Evolutionary conservation across 2,329 filamentous ascomycete species (phyloP).

Genomic region (Lizonia empirigonia): DNA sequence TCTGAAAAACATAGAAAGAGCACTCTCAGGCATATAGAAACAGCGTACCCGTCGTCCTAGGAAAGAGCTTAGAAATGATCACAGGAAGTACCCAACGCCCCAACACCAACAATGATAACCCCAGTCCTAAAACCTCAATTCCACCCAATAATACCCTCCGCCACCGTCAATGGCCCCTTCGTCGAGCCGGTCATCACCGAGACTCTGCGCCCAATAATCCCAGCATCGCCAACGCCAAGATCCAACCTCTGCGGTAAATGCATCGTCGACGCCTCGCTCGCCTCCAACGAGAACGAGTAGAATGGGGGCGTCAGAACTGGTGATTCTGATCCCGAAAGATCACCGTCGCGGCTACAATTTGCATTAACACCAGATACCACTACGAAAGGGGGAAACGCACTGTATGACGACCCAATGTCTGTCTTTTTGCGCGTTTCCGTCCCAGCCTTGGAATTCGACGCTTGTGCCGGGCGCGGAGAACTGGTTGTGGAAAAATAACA

Average conservation of each 20-base stretch:
- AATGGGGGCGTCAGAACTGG: constrained; percentile 20
- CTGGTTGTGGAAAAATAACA: constrained; percentile 38
- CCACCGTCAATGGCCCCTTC: constrained; percentile 27
- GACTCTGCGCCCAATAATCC: constrained; percentile 43
- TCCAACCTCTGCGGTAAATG: constrained; percentile 32
- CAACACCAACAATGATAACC: neutral
- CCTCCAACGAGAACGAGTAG: constrained; percentile 34
- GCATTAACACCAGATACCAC: neutral
- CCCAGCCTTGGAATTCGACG: constrained; percentile 35
- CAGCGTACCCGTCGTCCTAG: neutral
- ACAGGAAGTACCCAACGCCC: neutral
- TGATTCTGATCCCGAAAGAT: constrained; percentile 24
- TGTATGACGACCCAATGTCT: constrained; percentile 41
- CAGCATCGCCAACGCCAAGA: constrained; percentile 39
- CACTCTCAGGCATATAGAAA: neutral
- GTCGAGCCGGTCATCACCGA: constrained; percentile 36
- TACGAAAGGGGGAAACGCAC: constrained; percentile 16
- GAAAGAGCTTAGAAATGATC: neutral
- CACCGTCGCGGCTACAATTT: constrained; percentile 38
- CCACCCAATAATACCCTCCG: constrained; percentile 45
- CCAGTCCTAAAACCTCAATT: constrained; percentile 26
- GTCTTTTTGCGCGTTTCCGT: constrained; percentile 8
- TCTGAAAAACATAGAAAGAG: neutral
- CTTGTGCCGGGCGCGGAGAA: constrained; percentile 31
- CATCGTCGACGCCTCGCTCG: constrained; percentile 7